phyloP scores from a whole-genome alignment of 176 grass and related monocot species.

The Ensete ventricosum region DNA sequence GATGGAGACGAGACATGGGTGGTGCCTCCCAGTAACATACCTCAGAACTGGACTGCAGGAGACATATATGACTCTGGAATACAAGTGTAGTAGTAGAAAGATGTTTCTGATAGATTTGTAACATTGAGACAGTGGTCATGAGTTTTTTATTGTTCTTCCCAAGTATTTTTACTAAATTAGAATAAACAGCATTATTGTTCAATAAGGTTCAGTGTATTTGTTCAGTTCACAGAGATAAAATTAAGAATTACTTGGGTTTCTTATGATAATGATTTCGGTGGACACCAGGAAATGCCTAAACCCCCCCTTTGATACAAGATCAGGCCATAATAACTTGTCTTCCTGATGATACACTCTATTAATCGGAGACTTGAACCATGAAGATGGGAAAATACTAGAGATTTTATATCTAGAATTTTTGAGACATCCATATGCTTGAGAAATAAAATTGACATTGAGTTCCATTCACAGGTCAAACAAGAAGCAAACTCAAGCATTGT shows the following conservation, averaged over 20 bases:
- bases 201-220: background rate
- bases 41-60: constrained; percentile 56
- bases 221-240: too few relatives aligned
- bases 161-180: background rate
- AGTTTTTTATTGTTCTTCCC: background rate
- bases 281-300: too few relatives aligned
- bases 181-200: background rate
- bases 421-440: background rate
- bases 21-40: constrained; percentile 41
- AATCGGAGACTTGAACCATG: background rate
- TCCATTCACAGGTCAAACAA: background rate
- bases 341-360: background rate
- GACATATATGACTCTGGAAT: constrained; percentile 53
- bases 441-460: background rate
- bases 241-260: too few relatives aligned
- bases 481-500: too few relatives aligned
- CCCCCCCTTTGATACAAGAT: too few relatives aligned
- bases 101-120: background rate
- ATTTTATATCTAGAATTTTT: background rate
- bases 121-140: background rate
- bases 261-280: too few relatives aligned
- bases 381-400: background rate
- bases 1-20: constrained; percentile 30
- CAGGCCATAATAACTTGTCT: too few relatives aligned
- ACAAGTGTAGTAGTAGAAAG: constrained; percentile 33